Evolutionary conservation across 164 flowering plant species (phyloP), one percentile per base, ranked within the genome.

Genomic region (Hamamelis virginiana): DNA sequence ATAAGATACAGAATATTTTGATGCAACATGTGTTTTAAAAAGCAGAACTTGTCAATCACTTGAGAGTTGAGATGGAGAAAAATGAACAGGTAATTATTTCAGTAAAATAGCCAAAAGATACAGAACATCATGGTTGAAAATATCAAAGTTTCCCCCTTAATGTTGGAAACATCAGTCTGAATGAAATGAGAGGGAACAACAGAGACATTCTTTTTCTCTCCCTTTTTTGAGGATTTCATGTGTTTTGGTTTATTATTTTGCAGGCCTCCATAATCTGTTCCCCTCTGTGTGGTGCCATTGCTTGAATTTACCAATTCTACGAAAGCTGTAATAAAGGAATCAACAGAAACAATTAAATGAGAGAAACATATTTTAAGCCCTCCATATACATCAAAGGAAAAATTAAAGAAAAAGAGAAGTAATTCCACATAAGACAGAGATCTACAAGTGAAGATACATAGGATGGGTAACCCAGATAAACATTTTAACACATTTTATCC

Each of bases 61-160:
- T 21, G 45, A 16, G 52, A 47, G 16, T 27, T 44, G 33, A 57
- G 19, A 50, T 5, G 33, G 41, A 27, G 11, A 23, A 45, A 46
- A 16, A 22, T 8, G 27, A 59, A 63, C 4, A 21, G 16, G 48
- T 57, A 26, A 33, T 8, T 19, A 61, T 53, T 0, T 45, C 64
- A 41, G 41, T 16, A 12, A 28, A 59, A 14, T 2, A 14, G 5
- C 43, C 15, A 28, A n/a, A 87, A 95, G 97, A 93, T 93, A 93
- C 98, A 91, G 69, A 96, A 87, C 83, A 96, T 73, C 89, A 89
- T 83, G 69, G 84, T 80, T 59, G 92, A 82, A 72, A 93, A 93
- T 67, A 96, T 83, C 45, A 66, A 66, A 57, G 93, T 80, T 65
- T 86, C 80, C 59, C 83, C 93, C 76, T 83, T 90, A 41, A 96